Evolutionary conservation across 2,329 filamentous ascomycete genomes (phyloP), one percentile per base, ranked within the genome.

Genomic region (Aureobasidium sp.): DNA sequence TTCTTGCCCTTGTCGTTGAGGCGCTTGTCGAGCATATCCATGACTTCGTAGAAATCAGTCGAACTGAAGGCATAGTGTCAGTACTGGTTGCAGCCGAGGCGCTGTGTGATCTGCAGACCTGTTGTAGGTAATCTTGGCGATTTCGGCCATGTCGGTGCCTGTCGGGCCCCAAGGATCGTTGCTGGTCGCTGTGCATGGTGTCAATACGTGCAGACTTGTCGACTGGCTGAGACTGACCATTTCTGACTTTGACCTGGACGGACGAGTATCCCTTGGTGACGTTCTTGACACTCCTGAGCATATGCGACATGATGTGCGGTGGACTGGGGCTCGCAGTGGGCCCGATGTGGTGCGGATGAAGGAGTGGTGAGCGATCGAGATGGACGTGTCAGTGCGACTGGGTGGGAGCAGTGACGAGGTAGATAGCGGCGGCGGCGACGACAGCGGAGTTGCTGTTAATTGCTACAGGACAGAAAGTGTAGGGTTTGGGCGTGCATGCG

Each of bases 1-100:
- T 99, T 99, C 82, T 97, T 99, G 72, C 94, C 94, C 77, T 99
- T 97, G 77, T 99, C 94, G 71, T 99, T 99, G 71, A 99, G 80
- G 68, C 94, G 88, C 81, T 97, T 97, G 78, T 99, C 94, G 68
- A 99, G 82, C 91, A 99, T 99, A 75, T 99, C 94, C 88, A 99
- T 96, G 71, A 99, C 97, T 75, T 99, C 93, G 79, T 96, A 96
- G 79, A 99, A 99, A 75, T 97, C 94, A 76, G 89, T 93, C 39
- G 92, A 92, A 73, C 93, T 96, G 69, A 63, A 53, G 32, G 26
- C 34, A 48, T 24, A 17, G 26, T 37, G 46, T 63, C 48, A 64
- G 59, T 59, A 20, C 20, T 41, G 47, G 55, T 36, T 55, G 34
- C 37, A 43, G 36, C 29, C 13, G 32, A 7, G n/a, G 24, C 52